Evolutionary conservation across 495 filamentous ascomycete species (phyloP).

Genomic region (Tuber borchii): DNA sequence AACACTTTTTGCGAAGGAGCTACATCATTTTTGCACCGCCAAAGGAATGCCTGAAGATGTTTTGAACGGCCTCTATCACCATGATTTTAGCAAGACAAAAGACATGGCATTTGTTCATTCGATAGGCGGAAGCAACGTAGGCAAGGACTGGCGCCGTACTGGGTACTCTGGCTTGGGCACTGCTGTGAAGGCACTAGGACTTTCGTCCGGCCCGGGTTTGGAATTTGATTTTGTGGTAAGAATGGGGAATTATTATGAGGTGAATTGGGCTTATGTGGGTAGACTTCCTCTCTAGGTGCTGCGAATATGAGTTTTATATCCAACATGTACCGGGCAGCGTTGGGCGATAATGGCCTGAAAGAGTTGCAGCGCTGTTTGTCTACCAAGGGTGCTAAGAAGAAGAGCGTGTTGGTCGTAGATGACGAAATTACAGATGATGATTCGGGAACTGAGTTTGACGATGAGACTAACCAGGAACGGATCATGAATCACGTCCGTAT

Average conservation of each 20-base stretch:
- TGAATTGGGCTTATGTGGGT: slow-evolving; percentile 22
- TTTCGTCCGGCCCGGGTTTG: slow-evolving; percentile 46
- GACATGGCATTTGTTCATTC: slow-evolving; percentile 61
- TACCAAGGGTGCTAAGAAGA: slow-evolving; percentile 48
- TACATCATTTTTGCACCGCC: slow-evolving; percentile 56
- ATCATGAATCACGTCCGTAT: slow-evolving; percentile 58
- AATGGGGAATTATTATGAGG: slow-evolving; percentile 2
- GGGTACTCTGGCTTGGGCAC: slow-evolving; percentile 59
- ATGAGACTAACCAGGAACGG: slow-evolving; percentile 40
- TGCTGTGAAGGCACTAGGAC: slow-evolving; percentile 52
- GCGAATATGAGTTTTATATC: slow-evolving; percentile 62
- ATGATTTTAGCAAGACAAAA: slow-evolving; percentile 56
- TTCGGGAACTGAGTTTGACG: slow-evolving; percentile 27
- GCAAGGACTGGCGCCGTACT: slow-evolving; percentile 49
- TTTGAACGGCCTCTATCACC: slow-evolving; percentile 48
- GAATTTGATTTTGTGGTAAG: slow-evolving; percentile 56
- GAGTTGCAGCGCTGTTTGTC: slow-evolving; percentile 9
- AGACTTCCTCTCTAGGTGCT: slow-evolving; percentile 74
- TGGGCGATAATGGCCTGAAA: slow-evolving; percentile 21
- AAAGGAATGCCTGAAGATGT: slow-evolving; percentile 50
- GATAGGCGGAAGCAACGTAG: slow-evolving; percentile 56
- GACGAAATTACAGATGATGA: slow-evolving; percentile 42
- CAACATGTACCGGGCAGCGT: slow-evolving; percentile 62
- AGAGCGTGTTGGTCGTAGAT: slow-evolving; percentile 52
- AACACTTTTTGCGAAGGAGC: slow-evolving; percentile 53